Evolutionary conservation across 2,329 filamentous ascomycete genomes (phyloP), one percentile per base, ranked within the genome.

Genomic region (Fusarium veterinarium): DNA sequence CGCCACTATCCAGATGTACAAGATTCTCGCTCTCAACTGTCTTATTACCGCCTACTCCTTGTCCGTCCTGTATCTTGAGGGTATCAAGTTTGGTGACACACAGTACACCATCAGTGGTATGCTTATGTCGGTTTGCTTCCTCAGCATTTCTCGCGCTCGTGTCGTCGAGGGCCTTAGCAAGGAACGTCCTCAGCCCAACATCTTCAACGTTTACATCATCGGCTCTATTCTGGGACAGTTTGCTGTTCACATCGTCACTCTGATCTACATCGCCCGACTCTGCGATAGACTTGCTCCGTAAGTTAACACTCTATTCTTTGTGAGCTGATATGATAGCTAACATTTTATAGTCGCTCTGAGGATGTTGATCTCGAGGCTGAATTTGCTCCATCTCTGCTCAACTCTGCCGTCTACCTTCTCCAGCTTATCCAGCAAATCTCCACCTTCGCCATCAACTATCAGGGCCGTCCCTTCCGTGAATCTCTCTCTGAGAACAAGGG

Each of bases 1-100:
- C 60, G 96, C 96, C 37, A 99, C 96, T 0, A 98, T 99, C 74
- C 96, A 99, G 86, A 99, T 99, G 95, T 99, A 99, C 91, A 99
- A 98, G 89, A 99, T 99, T 77, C 90, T 99, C 57, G 96, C 96
- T 12, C 86, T 99, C 67, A 99, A 99, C 87, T 99, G 96, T 81
- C 87, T 99, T 76, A 99, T 99, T 81, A 97, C 94, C 76, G 96
- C 96, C 41, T 99, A 99, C 90, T 97, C 94, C 82, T 84, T 99
- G 80, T 97, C 93, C 81, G 96, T 99, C 23, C 88, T 99, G 64
- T 99, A 99, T 80, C 90, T 99, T 2, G 95, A 98, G 78, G 96
- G 96, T 72, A 99, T 99, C 88, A 99, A 99, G 86, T 99, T 99
- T 80, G 95, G 96, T 63, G 96, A 99, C 80, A 95, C 95, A 8